Percentiles rank a stretch among this genome's conserved stretches.
Conservation (phyloP, 139 green algal genomes). For the Zygnema circumcarinatum region DNA sequence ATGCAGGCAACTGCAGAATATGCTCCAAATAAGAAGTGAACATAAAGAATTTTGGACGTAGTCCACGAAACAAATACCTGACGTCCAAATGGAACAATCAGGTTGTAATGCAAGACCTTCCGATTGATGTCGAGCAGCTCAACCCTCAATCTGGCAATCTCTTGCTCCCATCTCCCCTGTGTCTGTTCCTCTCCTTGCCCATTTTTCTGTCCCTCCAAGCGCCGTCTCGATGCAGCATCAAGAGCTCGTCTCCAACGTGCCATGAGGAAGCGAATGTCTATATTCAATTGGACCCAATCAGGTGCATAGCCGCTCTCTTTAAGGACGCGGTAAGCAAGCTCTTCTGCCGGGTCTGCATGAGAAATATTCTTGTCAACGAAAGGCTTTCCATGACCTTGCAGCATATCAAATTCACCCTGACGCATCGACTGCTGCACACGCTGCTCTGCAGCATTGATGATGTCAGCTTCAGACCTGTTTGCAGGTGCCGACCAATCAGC, state of each 20-base stretch:
- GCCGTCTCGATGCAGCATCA: background rate
- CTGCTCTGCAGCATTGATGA: slow-evolving; percentile 40
- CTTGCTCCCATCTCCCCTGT: slow-evolving; percentile 20
- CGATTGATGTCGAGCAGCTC: slow-evolving; percentile 41
- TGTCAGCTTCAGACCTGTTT: background rate
- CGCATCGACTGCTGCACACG: slow-evolving; percentile 55
- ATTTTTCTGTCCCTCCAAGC: background rate
- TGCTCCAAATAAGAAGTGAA: background rate
- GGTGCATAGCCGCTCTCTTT: slow-evolving; percentile 45
- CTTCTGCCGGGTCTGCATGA: slow-evolving; percentile 49
- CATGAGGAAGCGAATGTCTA: slow-evolving; percentile 21
- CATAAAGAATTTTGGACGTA: background rate
- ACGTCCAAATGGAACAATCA: slow-evolving; percentile 40
- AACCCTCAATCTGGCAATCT: slow-evolving; percentile 16
- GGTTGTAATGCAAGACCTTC: slow-evolving; percentile 48
- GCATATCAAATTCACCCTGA: slow-evolving; percentile 51
- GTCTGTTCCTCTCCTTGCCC: background rate
- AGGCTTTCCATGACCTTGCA: slow-evolving; percentile 41
- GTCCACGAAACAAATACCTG: background rate
- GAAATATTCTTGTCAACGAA: background rate
- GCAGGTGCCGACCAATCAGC: background rate
- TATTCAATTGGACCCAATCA: slow-evolving; percentile 46
- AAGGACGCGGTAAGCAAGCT: slow-evolving; percentile 45
- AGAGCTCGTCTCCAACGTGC: slow-evolving; percentile 1
- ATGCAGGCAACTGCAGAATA: background rate